A percentile compares a stretch with the other conserved stretches of the same genome.
Evolutionary conservation across 768 basidiomycete species (phyloP).

Genomic region (Amanita rubescens): DNA sequence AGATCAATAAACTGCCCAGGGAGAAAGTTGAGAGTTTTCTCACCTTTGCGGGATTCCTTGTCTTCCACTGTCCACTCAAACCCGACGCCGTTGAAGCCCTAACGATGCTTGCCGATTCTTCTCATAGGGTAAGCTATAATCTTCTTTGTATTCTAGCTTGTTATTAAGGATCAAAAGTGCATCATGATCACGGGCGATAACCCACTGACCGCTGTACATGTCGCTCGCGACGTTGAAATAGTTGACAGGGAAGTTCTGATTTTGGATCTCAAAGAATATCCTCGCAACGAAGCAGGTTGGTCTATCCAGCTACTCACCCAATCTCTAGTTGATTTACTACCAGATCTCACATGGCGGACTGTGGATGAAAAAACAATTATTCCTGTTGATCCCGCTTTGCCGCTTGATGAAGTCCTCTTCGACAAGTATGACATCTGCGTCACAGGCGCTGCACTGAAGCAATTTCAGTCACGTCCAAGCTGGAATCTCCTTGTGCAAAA

Average conservation of each 20-base stretch:
- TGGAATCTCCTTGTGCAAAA: slow-evolving; percentile 85
- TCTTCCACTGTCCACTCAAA: slow-evolving; percentile 98
- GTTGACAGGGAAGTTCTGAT: slow-evolving; percentile 94
- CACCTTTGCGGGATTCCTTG: slow-evolving; percentile 90
- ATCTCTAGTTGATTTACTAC: not conserved
- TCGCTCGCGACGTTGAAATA: slow-evolving; percentile 94
- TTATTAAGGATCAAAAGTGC: slow-evolving; percentile 45
- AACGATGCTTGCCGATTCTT: slow-evolving; percentile 93
- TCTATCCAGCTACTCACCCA: not conserved
- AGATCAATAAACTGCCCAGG: slow-evolving; percentile 88
- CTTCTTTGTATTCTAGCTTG: not conserved
- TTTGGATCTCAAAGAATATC: slow-evolving; percentile 81
- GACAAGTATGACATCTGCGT: slow-evolving; percentile 93
- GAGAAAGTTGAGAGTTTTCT: slow-evolving; percentile 74
- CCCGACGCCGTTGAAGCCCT: slow-evolving; percentile 84
- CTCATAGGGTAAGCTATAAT: slow-evolving; percentile 71
- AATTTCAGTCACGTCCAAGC: slow-evolving; percentile 62
- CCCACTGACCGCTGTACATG: slow-evolving; percentile 93
- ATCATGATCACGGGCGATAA: slow-evolving; percentile 99
- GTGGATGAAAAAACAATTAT: slow-evolving; percentile 91
- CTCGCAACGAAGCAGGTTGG: slow-evolving; percentile 61
- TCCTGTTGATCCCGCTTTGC: slow-evolving; percentile 71
- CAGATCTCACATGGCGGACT: slow-evolving; percentile 87
- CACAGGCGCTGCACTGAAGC: slow-evolving; percentile 90
- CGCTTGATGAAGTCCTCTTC: slow-evolving; percentile 72